Base-by-base conservation (phyloP, 768 basidiomycete species). In the Agrocybe pediades region DNA sequence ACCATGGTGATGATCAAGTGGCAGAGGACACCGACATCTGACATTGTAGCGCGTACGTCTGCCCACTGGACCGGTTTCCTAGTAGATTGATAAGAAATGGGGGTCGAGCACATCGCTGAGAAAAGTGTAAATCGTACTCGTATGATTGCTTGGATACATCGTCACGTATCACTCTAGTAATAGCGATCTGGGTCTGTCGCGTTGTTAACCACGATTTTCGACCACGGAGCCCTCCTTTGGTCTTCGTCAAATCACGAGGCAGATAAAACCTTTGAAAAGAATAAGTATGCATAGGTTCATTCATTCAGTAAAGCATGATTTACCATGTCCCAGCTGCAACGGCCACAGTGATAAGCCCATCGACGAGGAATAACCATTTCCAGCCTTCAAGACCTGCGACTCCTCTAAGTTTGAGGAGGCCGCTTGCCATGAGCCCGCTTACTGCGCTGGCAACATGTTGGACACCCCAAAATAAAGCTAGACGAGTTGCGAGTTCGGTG, bases 381-480 rank as follows among this genome's bases (percentile, higher is more conserved):
- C 74, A 75, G 1, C 74, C 74, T 46, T 71, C 68, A 15, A 75
- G 55, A 13, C 73, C 73, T 0, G 54, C 60, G 1, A 66, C 53
- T 16, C 73, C 74, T 6, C 70, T 62, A n/a, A 75, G 46, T 46
- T 70, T 70, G 3, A 75, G 62, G 5, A 75, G 63, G 2, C 73
- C 74, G 44, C 71, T 73, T 0, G 74, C 72, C 72, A 75, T 74
- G 4, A 75, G 62, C 15, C 73, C 74, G 56, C 73, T 74, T 9
- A 70, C 67, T 9, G 74, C 74, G 59, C 71, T 71, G 1, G 73
- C 73, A 20, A 74, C 54, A 17, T 64, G 60, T 41, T 71, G 74
- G 16, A 71, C 62, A 19, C 73, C 75, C 70, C 76, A 79, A 65
- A 77, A 79, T 57, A 71, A 70, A 7, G 72, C 76, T 1, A 78